Evolutionary conservation across 2,329 filamentous ascomycete species (phyloP).

Genomic region (Corniculantispora saksenae): DNA sequence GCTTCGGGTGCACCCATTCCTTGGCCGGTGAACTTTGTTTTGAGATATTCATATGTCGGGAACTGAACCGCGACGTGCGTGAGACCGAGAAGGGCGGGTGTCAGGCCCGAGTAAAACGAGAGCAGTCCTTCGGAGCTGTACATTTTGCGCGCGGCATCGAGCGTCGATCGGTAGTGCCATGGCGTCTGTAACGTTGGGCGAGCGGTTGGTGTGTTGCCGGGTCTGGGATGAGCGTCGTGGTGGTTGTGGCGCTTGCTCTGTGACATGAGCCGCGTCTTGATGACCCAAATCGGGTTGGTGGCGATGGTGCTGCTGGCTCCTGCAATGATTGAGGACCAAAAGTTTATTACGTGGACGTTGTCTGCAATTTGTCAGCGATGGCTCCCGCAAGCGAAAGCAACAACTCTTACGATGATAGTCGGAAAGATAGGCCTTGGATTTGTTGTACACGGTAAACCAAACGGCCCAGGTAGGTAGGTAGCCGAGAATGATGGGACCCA

Average conservation of each 20-base stretch:
- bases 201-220: constrained; percentile 55
- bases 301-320: constrained; percentile 90
- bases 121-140: constrained; percentile 83
- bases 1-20: constrained; percentile 71
- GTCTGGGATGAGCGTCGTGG: constrained; percentile 49
- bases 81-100: constrained; percentile 86
- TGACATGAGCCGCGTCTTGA: constrained; percentile 97
- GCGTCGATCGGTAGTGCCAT: constrained; percentile 88
- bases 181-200: constrained; percentile 62
- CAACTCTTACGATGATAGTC: constrained; percentile 60
- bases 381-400: background rate
- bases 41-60: constrained; percentile 91
- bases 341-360: constrained; percentile 76
- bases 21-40: constrained; percentile 84
- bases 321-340: constrained; percentile 87
- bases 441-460: constrained; percentile 95
- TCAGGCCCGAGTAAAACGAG: constrained; percentile 94
- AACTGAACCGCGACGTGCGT: constrained; percentile 98
- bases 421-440: constrained; percentile 74
- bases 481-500: constrained; percentile 91
- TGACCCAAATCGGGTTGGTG: constrained; percentile 99
- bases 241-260: constrained; percentile 62
- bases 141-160: constrained; percentile 95
- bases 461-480: constrained; percentile 98
- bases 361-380: constrained; percentile 47